Base-by-base conservation (phyloP, 257 asterid species). In the Thymus mandschuricus region DNA sequence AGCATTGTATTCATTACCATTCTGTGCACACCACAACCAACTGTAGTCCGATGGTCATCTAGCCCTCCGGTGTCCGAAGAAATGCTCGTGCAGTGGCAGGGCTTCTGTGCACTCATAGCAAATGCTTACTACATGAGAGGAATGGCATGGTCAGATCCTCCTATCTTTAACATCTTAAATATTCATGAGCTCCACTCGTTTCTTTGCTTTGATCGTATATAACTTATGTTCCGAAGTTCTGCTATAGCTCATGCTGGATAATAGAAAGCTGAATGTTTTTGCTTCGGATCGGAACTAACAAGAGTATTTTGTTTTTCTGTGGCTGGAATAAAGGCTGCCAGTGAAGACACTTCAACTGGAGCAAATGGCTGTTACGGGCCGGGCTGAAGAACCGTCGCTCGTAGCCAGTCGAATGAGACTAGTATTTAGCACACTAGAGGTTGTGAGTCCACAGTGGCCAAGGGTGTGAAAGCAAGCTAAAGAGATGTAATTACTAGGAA, bases 401-500 rank as follows among this genome's bases (percentile, higher is more conserved):
- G 98, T 92, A 10, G 87, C 98, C 30, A 88, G 98, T 85, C 87
- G 98, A 60, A 92, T 92, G 97, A 86, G 92, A 80, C 82, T 90
- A 30, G 96, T 90, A 33, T 92, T 92, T 73, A 87, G 94, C 85
- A 88, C 97, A 9, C 96, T 92, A 34, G 98, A 92, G 98, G 96
- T 92, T 66, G 98, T 88, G 76, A 92, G 98, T 81, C 98, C 97
- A 69, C 98, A 92, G 59, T 92, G 98, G 98, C 98, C 98, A 29
- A 82, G 76, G 69, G 93, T 76, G 59, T 89, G 86, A 85, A 55
- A 9, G 6, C 45, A 8, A 21, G 6, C 41, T 38, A 38, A 38
- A 38, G 6, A 38, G 0, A 38, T 38, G 41, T 46, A 7, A 0
- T 2, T 30, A 21, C 60, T 29, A n/a, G 51, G 51, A 46, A 46